Conservation (phyloP, 495 filamentous ascomycete species). For the Tuber microsphaerosporum region DNA sequence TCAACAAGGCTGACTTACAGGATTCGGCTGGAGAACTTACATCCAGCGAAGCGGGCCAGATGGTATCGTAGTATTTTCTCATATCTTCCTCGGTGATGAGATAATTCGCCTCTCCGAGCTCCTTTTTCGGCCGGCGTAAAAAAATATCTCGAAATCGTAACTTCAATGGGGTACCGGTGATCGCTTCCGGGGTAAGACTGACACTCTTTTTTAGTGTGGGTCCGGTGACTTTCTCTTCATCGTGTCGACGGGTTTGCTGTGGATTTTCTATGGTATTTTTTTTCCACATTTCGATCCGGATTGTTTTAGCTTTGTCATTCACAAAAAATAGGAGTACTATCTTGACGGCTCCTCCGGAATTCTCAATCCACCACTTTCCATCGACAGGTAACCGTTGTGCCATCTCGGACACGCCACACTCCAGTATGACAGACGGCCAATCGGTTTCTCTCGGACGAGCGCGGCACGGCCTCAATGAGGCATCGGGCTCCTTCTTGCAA, state of each 20-base stretch:
- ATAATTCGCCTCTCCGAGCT: slow-evolving; percentile 11
- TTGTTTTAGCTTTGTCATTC: neutral
- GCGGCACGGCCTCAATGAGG: neutral
- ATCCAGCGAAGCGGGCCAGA: too few relatives aligned
- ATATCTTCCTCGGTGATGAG: slow-evolving; percentile 4
- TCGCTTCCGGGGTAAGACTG: neutral
- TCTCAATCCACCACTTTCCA: slow-evolving; percentile 11
- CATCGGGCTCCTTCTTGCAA: slow-evolving; percentile 9
- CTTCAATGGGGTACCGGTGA: slow-evolving; percentile 4
- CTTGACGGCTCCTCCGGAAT: neutral
- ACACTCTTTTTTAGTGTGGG: neutral
- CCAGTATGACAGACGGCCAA: too few relatives aligned
- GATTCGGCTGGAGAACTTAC: too few relatives aligned
- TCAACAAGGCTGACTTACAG: too few relatives aligned
- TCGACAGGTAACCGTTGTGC: slow-evolving; percentile 1
- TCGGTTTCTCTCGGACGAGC: neutral
- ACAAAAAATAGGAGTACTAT: neutral
- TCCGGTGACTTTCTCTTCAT: neutral
- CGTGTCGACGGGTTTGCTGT: neutral
- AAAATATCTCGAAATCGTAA: slow-evolving; percentile 12
- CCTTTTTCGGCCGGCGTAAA: neutral
- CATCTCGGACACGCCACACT: slow-evolving; percentile 5
- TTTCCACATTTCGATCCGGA: neutral
- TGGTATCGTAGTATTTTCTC: too few relatives aligned
- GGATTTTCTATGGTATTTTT: neutral